Base-by-base conservation (phyloP, 495 filamentous ascomycete species). In the Polyplosphaeria fusca region DNA sequence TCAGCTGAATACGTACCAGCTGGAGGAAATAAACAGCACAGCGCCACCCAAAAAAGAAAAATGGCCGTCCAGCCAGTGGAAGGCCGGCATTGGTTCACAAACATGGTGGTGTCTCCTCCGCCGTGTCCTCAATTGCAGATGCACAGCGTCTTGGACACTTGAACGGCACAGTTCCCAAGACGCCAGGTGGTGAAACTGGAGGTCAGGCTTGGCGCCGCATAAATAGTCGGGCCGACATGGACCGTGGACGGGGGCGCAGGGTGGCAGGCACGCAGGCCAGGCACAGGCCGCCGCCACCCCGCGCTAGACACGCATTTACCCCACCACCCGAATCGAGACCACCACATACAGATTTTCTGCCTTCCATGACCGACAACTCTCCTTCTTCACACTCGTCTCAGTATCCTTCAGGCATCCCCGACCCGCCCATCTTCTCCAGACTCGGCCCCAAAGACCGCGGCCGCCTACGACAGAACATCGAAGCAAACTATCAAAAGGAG, bases 371-470 rank as follows among this genome's bases (percentile, higher is more conserved):
- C 20, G 42, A 26, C 49, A 55, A 67, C 56, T 63, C 53, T 56
- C 46, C 57, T 32, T 46, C 48, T 24, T 51, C 55, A 22, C 37
- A 44, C 23, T 41, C 47, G 7, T 40, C 60, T 22, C 67, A 50
- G 55, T 68, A 54, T 61, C 64, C 59, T 47, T 68, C 61, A 42
- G 55, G 55, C 60, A 63, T 63, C 45, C 51, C 61, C 60, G 65
- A 75, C 60, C 73, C 71, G 52, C 69, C 70, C 55, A 73, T 76
- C 55, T 75, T 68, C 69, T 71, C 74, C 58, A 65, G 73, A 47
- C 66, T 79, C 64, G 71, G 71, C 66, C 69, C 73, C 47, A 77
- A 77, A 68, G 79, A 75, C 51, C 67, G 73, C 73, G 71, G 61
- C 35, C 60, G 68, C 43, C 68, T 77, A 44, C 63, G 67, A 27